Percentiles rank a stretch among this genome's conserved stretches.
These are phyloP conservation scores for Flaveria floridana DNA, from an alignment of 140 eudicot species.

Conservation along the genomic window DNA sequence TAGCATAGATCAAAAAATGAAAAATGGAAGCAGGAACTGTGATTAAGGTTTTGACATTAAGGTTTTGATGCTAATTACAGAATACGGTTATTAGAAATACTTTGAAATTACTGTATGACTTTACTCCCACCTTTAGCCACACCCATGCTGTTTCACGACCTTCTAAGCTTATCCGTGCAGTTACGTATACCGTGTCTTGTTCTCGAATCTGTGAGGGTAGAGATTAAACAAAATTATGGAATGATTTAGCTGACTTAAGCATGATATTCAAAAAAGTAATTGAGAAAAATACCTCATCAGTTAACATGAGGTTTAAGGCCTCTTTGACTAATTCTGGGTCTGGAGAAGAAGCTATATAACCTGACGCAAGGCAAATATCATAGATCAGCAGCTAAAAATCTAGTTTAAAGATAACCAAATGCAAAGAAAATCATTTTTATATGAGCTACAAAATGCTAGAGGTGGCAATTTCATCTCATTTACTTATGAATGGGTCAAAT, in stretches of 20 bases:
- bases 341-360: conserved; percentile 46
- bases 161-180: conserved; percentile 46
- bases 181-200: conserved; percentile 43
- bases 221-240: background rate
- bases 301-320: conserved; percentile 47
- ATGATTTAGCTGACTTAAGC: background rate
- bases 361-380: conserved; percentile 28
- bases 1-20: background rate
- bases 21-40: background rate
- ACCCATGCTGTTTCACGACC: conserved; percentile 58
- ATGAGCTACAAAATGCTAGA: background rate
- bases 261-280: background rate
- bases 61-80: conserved; percentile 9
- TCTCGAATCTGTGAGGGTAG: conserved; percentile 45
- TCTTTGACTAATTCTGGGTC: conserved; percentile 46
- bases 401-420: conserved; percentile 2
- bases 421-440: background rate
- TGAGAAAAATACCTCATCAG: conserved; percentile 40
- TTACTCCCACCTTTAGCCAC: conserved; percentile 47
- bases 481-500: background rate
- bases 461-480: background rate
- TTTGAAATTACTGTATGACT: background rate
- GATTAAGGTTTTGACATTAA: background rate
- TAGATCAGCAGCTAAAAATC: conserved; percentile 9
- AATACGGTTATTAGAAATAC: background rate